Percentiles rank a stretch among this genome's conserved stretches.
Evolutionary conservation across 2,329 filamentous ascomycete genomes (phyloP).

Genomic region (Talaromyces sp.): DNA sequence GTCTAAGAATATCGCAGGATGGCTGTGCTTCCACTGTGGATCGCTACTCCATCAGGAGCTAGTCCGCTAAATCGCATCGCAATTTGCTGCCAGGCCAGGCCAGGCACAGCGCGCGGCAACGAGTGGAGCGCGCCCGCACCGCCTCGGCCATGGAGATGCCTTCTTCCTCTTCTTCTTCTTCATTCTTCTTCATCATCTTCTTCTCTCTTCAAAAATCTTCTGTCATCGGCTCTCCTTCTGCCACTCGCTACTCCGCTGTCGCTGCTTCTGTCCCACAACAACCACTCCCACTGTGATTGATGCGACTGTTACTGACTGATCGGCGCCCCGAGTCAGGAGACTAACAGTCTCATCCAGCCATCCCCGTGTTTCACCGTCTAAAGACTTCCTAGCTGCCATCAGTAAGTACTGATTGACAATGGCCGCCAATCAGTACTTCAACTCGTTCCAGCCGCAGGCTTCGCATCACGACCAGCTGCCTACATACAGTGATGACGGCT

Average conservation of each 20-base stretch:
- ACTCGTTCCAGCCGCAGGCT: conserved; percentile 32
- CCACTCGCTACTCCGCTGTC: too few species aligned
- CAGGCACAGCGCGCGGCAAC: too few species aligned
- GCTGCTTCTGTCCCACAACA: too few species aligned
- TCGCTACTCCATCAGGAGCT: too few species aligned
- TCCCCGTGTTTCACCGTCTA: background rate
- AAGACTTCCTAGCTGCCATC: too few species aligned
- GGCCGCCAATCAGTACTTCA: conserved; percentile 66
- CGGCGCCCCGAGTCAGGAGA: background rate
- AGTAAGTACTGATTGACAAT: conserved; percentile 35
- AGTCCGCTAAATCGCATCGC: too few species aligned
- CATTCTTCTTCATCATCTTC: background rate
- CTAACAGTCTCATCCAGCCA: background rate
- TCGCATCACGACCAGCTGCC: conserved; percentile 26
- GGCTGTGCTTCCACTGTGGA: too few species aligned
- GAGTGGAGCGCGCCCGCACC: background rate
- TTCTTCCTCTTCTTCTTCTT: background rate
- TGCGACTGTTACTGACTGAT: background rate
- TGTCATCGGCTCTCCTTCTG: background rate
- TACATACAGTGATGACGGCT: conserved; percentile 25
- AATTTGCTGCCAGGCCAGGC: too few species aligned
- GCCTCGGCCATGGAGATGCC: background rate
- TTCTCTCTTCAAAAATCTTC: too few species aligned
- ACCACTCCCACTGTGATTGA: too few species aligned
- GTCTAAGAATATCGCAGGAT: too few species aligned